Evolutionary conservation across 768 basidiomycete species (phyloP).

Genomic region (Lactarius indigo): DNA sequence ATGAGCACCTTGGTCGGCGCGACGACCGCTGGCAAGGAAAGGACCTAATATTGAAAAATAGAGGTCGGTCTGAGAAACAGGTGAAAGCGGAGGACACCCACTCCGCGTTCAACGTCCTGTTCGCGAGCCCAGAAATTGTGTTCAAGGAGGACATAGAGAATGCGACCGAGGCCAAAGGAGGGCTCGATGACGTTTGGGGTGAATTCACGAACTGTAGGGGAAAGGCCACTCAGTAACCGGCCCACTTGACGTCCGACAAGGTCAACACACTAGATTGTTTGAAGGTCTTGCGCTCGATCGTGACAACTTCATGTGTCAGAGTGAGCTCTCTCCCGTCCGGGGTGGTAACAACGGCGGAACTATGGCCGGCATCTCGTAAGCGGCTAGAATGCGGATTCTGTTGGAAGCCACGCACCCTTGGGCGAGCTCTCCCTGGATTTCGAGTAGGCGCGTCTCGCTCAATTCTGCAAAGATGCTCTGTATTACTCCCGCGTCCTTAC

Average conservation of each 20-base stretch:
- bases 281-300: constrained; percentile 78
- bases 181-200: constrained; percentile 99
- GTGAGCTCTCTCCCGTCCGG: constrained; percentile 64
- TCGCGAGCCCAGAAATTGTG: constrained; percentile 96
- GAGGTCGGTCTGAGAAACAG: constrained; percentile 16
- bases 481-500: constrained; percentile 69
- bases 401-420: constrained; percentile 54
- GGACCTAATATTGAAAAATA: constrained; percentile 50
- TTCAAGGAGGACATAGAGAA: constrained; percentile 90
- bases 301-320: constrained; percentile 69
- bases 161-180: constrained; percentile 96
- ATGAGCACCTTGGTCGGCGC: constrained; percentile 97
- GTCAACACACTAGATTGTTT: constrained; percentile 73
- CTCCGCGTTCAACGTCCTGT: constrained; percentile 85
- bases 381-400: constrained; percentile 10
- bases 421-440: constrained; percentile 65
- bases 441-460: constrained; percentile 59
- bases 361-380: constrained; percentile 43
- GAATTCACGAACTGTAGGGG: constrained; percentile 77
- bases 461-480: constrained; percentile 63
- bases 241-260: constrained; percentile 2
- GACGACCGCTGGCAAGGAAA: constrained; percentile 84
- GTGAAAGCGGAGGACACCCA: constrained; percentile 39
- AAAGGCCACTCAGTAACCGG: constrained; percentile 27
- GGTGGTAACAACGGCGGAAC: constrained; percentile 48